These are phyloP conservation scores for Artemisia argyi DNA, from an alignment of 129 eudicot species.

Conservation along the genomic window DNA sequence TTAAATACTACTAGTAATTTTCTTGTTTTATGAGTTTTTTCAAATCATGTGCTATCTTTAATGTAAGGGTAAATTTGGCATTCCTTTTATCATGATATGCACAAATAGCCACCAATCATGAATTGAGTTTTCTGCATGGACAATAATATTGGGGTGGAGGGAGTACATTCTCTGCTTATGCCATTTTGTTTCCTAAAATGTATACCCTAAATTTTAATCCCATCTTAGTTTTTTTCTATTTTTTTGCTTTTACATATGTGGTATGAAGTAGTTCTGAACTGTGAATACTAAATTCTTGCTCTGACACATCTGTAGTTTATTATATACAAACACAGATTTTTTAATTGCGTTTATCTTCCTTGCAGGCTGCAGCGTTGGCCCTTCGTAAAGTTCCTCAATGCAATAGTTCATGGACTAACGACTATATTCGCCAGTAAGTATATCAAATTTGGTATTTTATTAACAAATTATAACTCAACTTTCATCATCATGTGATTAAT, in stretches of 20 bases:
- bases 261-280: not conserved
- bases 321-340: not conserved
- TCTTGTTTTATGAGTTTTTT: no score
- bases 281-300: not conserved
- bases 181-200: no score
- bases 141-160: no score
- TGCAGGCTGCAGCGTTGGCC: constrained; percentile 99
- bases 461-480: not conserved
- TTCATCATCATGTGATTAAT: constrained; percentile 20
- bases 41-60: no score
- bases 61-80: no score
- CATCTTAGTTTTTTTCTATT: no score
- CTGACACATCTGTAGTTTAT: not conserved
- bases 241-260: not conserved
- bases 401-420: constrained; percentile 95
- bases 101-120: no score
- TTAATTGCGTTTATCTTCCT: constrained; percentile 14
- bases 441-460: not conserved
- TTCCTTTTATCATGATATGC: no score
- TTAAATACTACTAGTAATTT: no score
- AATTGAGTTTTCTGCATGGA: no score
- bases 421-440: constrained; percentile 96
- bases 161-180: no score
- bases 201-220: no score
- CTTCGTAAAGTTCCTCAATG: constrained; percentile 92